phyloP scores from a whole-genome alignment of 345 rosid genomes.

The Mangifera indica region DNA sequence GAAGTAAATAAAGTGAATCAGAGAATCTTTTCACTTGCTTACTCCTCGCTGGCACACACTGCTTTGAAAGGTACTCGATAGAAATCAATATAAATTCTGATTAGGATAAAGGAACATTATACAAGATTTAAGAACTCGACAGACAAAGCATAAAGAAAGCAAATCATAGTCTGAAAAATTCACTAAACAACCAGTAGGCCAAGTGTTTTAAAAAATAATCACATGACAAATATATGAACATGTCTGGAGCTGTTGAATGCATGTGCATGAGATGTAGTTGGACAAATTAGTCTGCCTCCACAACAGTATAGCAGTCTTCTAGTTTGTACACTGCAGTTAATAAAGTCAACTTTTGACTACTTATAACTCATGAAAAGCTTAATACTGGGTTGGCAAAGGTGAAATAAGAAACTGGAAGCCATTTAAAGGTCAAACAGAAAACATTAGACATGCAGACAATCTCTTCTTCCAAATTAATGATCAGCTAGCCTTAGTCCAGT shows the following conservation, averaged over 20 bases:
- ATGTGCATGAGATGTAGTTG: neutral
- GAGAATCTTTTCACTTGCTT: slow-evolving; percentile 31
- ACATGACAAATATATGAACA: neutral
- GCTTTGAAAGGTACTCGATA: slow-evolving; percentile 32
- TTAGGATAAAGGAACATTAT: neutral
- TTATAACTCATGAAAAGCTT: no score
- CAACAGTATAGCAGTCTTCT: neutral
- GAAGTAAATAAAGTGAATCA: slow-evolving; percentile 21
- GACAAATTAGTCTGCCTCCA: neutral
- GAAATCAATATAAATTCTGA: slow-evolving; percentile 21
- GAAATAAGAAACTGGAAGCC: no score
- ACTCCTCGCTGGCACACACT: slow-evolving; percentile 32
- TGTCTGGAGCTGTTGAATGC: neutral
- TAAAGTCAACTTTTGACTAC: no score
- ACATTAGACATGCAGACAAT: no score
- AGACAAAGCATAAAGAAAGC: neutral
- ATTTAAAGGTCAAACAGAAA: neutral
- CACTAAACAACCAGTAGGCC: neutral
- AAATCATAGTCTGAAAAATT: neutral
- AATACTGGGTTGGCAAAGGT: no score
- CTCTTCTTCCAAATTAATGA: no score
- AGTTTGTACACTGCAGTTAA: no score
- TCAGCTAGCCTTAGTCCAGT: no score
- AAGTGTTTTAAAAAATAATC: neutral
- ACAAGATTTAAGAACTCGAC: slow-evolving; percentile 5